Conservation (phyloP, 306 rosid species). For the Sicyos edulis region DNA sequence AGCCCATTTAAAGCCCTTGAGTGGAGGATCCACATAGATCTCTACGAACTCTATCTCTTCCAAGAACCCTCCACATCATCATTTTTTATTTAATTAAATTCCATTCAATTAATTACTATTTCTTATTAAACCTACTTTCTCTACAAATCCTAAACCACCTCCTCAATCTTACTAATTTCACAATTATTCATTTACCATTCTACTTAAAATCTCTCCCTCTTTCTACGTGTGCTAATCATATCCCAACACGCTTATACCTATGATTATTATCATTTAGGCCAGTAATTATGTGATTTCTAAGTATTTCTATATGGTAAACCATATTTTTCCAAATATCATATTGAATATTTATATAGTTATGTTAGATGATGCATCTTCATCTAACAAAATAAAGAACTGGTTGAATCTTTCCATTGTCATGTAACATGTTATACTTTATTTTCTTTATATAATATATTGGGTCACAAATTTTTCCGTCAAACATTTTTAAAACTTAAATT, state of each 20-base stretch:
- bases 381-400: too few relatives aligned
- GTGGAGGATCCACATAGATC: slow-evolving; percentile 53
- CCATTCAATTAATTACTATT: background rate
- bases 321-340: too few relatives aligned
- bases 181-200: background rate
- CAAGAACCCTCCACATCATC: background rate
- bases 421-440: too few relatives aligned
- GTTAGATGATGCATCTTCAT: background rate
- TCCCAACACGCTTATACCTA: background rate
- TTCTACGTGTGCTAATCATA: background rate
- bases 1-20: slow-evolving; percentile 34
- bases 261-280: too few relatives aligned
- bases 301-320: too few relatives aligned
- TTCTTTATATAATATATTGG: too few relatives aligned
- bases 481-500: too few relatives aligned
- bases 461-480: too few relatives aligned
- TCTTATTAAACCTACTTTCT: background rate
- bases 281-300: too few relatives aligned
- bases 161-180: background rate
- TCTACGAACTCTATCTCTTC: slow-evolving; percentile 28
- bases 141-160: background rate
- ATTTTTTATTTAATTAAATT: background rate
- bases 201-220: too few relatives aligned
- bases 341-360: too few relatives aligned
- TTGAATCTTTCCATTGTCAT: too few relatives aligned